A percentile compares a stretch with the other conserved stretches of the same genome.
phyloP scores from a whole-genome alignment of 2,329 filamentous ascomycete species.

The Alternaria novae-zelandiae region DNA sequence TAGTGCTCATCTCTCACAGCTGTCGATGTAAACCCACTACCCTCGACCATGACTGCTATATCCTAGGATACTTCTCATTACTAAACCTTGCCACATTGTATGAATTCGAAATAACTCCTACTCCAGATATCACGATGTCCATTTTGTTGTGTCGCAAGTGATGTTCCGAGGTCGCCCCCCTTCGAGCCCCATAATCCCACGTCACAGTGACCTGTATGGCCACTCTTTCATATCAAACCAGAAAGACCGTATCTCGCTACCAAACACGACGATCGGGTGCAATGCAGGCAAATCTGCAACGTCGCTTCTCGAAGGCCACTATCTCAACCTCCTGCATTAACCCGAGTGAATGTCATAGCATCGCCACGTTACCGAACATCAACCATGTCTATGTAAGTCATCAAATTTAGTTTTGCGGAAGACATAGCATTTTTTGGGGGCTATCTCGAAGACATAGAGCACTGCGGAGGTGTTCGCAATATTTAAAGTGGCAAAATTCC shows the following conservation, averaged over 20 bases:
- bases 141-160: background rate
- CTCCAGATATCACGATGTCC: background rate
- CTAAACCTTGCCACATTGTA: accelerated
- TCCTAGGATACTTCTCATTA: background rate
- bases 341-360: background rate
- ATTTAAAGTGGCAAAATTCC: background rate
- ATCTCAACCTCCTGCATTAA: background rate
- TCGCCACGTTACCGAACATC: background rate
- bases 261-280: background rate
- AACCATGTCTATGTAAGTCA: background rate
- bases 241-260: background rate
- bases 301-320: background rate
- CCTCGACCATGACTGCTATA: background rate
- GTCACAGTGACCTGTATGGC: background rate
- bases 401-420: background rate
- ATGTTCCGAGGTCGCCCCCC: background rate
- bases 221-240: background rate
- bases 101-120: background rate
- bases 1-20: background rate
- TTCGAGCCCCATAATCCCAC: background rate
- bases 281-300: background rate
- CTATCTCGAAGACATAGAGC: background rate
- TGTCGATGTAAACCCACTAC: background rate
- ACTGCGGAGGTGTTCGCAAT: background rate
- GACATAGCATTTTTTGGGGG: background rate